Percentiles rank a stretch among this genome's conserved stretches.
Conservation (phyloP, 106 monocot genomes). For the Acorus gramineus region DNA sequence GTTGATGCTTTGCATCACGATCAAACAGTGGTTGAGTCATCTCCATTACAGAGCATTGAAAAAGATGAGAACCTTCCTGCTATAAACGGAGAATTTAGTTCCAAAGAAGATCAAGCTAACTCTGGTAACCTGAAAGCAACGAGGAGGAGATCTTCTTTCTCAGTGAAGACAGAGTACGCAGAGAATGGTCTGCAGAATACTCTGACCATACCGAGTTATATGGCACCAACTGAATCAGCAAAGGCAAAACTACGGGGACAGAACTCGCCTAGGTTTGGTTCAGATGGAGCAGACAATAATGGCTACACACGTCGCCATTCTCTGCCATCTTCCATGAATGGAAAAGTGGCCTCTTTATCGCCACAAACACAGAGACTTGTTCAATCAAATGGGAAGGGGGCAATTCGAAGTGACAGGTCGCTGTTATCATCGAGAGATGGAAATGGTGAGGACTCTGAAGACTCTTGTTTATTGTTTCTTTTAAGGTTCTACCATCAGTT, state of each 20-base stretch:
- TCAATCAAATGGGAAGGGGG: constrained; percentile 36
- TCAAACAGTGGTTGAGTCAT: constrained; percentile 12
- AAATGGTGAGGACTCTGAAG: constrained; percentile 17
- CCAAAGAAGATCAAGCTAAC: constrained; percentile 38
- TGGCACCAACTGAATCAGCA: constrained; percentile 71
- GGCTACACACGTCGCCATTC: constrained; percentile 65
- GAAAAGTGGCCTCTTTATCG: constrained; percentile 49
- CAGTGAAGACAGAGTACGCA: constrained; percentile 40
- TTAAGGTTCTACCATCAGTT: too few relatives aligned
- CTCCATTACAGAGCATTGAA: constrained; percentile 14
- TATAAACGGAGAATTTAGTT: constrained; percentile 24
- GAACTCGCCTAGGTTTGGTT: constrained; percentile 47
- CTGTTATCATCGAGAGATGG: constrained; percentile 50
- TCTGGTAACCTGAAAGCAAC: constrained; percentile 35
- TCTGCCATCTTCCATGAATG: constrained; percentile 56
- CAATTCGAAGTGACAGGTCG: constrained; percentile 33
- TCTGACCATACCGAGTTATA: constrained; percentile 68
- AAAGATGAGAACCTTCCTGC: constrained; percentile 23
- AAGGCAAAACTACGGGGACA: constrained; percentile 67
- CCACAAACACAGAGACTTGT: constrained; percentile 38
- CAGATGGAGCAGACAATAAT: constrained; percentile 60
- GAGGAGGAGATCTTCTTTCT: constrained; percentile 73
- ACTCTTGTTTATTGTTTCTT: too few relatives aligned
- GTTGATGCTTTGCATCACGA: constrained; percentile 8
- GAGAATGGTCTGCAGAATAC: constrained; percentile 49